Evolutionary conservation across 371 early-diverging fungal species (phyloP).

Genomic region (Syncephalis plumigaleata): DNA sequence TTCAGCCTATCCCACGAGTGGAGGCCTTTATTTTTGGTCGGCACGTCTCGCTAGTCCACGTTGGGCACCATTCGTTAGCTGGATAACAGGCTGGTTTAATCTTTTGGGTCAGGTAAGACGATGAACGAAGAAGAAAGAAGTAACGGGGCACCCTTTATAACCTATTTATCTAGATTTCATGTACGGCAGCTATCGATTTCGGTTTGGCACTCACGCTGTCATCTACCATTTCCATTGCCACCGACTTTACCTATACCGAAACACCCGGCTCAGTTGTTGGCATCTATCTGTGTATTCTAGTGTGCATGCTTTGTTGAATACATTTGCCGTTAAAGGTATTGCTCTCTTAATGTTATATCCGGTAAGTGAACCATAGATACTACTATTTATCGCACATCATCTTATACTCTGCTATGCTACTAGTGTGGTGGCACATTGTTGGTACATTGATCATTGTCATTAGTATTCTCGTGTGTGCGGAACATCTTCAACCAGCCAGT

Average conservation of each 20-base stretch:
- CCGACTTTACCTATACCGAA: slow-evolving; percentile 13
- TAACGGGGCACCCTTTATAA: no score
- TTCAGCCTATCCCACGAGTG: slow-evolving; percentile 24
- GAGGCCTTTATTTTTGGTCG: slow-evolving; percentile 16
- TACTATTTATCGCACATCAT: no score
- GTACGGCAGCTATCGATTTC: slow-evolving; percentile 28
- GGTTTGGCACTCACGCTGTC: slow-evolving; percentile 27
- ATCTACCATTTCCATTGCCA: slow-evolving; percentile 23
- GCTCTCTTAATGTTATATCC: slow-evolving; percentile 14
- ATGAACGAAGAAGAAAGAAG: neutral
- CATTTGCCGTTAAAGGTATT: slow-evolving; percentile 24
- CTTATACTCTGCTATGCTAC: slow-evolving; percentile 17
- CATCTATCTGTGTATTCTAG: slow-evolving; percentile 26
- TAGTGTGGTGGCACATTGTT: slow-evolving; percentile 31
- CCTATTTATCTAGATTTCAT: slow-evolving; percentile 4
- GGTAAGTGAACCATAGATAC: no score
- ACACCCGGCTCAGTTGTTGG: slow-evolving; percentile 20
- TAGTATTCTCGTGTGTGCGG: slow-evolving; percentile 20
- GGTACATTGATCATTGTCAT: slow-evolving; percentile 30
- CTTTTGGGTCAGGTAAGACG: slow-evolving; percentile 12
- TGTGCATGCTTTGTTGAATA: slow-evolving; percentile 31
- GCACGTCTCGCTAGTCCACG: slow-evolving; percentile 2
- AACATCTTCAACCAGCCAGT: slow-evolving; percentile 17
- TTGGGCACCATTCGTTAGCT: neutral
- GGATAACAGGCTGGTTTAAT: slow-evolving; percentile 13